A percentile compares a stretch with the other conserved stretches of the same genome.
Evolutionary conservation across 1,284 basidiomycete species (phyloP).

Genomic region (Malassezia arunalokei): DNA sequence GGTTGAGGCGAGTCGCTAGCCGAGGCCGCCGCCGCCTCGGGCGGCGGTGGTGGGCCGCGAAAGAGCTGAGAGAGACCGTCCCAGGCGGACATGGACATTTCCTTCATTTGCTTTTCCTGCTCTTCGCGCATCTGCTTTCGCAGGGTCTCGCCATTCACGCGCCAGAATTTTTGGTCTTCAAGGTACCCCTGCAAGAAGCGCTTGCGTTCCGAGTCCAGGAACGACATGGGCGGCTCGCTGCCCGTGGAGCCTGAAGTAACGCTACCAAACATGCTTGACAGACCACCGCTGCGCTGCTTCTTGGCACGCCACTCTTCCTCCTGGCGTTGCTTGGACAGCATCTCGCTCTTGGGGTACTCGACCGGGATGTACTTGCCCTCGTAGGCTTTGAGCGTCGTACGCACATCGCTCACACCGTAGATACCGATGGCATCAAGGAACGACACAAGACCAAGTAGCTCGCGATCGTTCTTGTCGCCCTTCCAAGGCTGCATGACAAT

Average conservation of each 20-base stretch:
- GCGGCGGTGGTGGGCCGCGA: conserved; percentile 1
- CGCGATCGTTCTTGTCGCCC: conserved; percentile 61
- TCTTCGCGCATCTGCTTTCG: conserved; percentile 69
- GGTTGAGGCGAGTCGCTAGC: background rate
- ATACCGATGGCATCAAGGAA: conserved; percentile 66
- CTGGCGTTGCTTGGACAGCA: conserved; percentile 56
- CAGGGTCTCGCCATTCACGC: conserved; percentile 66
- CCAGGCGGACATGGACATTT: conserved; percentile 46
- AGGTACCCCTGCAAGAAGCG: conserved; percentile 72
- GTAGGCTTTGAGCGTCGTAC: conserved; percentile 74
- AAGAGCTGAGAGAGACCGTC: conserved; percentile 17
- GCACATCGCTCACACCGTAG: conserved; percentile 56
- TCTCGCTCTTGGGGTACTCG: conserved; percentile 76
- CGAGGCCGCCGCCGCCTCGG: background rate
- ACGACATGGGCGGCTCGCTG: conserved; percentile 51
- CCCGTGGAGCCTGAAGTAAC: conserved; percentile 5
- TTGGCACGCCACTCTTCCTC: conserved; percentile 70
- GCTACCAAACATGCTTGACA: conserved; percentile 57
- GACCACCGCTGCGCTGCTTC: conserved; percentile 47
- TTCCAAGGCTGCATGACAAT: conserved; percentile 77
- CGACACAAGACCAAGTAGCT: conserved; percentile 78
- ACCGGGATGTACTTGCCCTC: conserved; percentile 72
- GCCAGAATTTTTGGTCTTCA: conserved; percentile 78
- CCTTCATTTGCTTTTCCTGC: conserved; percentile 60
- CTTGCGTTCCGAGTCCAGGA: conserved; percentile 76